A percentile compares a stretch with the other conserved stretches of the same genome.
phyloP scores from a whole-genome alignment of 495 filamentous ascomycete genomes.

The Penicillium crystallinum region DNA sequence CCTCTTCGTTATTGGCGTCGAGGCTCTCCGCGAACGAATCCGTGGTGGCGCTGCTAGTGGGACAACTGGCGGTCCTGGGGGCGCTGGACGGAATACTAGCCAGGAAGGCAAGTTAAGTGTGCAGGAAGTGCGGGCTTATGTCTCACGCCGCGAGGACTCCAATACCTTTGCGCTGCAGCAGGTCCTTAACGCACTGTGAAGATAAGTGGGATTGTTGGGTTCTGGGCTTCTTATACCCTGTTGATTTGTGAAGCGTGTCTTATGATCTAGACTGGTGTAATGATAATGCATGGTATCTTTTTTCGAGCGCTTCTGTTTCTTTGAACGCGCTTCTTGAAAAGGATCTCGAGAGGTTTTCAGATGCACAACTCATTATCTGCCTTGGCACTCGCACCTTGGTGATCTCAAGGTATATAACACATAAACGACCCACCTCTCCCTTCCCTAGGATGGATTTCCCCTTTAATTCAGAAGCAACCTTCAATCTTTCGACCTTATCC shows the following conservation, averaged over 20 bases:
- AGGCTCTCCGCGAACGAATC: constrained; percentile 78
- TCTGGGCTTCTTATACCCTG: constrained; percentile 3
- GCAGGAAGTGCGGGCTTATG: constrained; percentile 75
- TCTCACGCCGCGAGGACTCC: constrained; percentile 75
- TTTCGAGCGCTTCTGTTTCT: neutral
- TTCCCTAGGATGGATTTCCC: no score
- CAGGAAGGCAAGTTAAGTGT: constrained; percentile 54
- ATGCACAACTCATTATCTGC: no score
- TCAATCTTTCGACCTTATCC: no score
- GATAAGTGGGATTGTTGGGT: neutral
- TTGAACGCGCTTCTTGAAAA: neutral
- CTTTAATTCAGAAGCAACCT: no score
- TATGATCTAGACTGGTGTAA: constrained; percentile 2
- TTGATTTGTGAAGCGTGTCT: neutral
- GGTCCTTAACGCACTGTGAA: constrained; percentile 57
- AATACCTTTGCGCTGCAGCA: constrained; percentile 75
- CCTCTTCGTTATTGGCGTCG: constrained; percentile 88
- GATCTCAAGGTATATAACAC: no score
- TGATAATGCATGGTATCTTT: neutral
- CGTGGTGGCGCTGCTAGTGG: constrained; percentile 43
- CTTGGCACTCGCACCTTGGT: no score
- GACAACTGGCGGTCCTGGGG: constrained; percentile 17
- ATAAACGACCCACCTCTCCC: no score
- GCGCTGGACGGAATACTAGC: constrained; percentile 22
- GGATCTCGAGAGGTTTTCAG: no score